These are phyloP conservation scores for Trichoderma oligosporum DNA, from an alignment of 2,329 filamentous ascomycete genomes.

Conservation along the genomic window DNA sequence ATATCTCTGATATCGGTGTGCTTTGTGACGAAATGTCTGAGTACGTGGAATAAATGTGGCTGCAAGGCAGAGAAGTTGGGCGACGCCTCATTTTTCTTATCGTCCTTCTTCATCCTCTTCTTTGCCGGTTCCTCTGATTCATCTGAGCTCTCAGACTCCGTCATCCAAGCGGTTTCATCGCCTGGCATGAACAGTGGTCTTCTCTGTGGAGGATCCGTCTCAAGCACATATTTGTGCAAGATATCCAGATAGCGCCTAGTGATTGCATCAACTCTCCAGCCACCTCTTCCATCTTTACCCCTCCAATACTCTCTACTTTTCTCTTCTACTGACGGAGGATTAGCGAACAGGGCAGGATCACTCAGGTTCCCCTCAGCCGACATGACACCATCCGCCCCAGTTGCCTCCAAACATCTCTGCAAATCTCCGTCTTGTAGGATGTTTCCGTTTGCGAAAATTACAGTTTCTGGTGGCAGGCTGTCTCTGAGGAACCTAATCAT, in stretches of 20 bases:
- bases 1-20: constrained; percentile 83
- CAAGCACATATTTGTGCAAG: constrained; percentile 72
- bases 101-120: constrained; percentile 44
- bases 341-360: constrained; percentile 81
- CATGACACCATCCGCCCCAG: constrained; percentile 91
- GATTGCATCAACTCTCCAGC: constrained; percentile 84
- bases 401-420: constrained; percentile 70
- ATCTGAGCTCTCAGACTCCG: constrained; percentile 29
- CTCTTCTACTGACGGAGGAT: constrained; percentile 58
- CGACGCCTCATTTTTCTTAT: constrained; percentile 39
- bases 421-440: constrained; percentile 78
- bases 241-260: constrained; percentile 88
- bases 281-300: constrained; percentile 71
- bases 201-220: constrained; percentile 60
- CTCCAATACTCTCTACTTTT: constrained; percentile 84
- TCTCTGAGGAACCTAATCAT: constrained; percentile 78
- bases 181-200: constrained; percentile 70
- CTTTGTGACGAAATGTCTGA: constrained; percentile 73
- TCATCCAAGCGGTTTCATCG: constrained; percentile 47
- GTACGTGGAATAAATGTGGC: constrained; percentile 86
- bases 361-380: constrained; percentile 92
- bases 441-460: constrained; percentile 96
- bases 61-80: constrained; percentile 78
- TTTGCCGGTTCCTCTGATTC: constrained; percentile 47
- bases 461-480: constrained; percentile 77